Base-by-base conservation (phyloP, 345 rosid genomes). In the Aquilaria sinensis region DNA sequence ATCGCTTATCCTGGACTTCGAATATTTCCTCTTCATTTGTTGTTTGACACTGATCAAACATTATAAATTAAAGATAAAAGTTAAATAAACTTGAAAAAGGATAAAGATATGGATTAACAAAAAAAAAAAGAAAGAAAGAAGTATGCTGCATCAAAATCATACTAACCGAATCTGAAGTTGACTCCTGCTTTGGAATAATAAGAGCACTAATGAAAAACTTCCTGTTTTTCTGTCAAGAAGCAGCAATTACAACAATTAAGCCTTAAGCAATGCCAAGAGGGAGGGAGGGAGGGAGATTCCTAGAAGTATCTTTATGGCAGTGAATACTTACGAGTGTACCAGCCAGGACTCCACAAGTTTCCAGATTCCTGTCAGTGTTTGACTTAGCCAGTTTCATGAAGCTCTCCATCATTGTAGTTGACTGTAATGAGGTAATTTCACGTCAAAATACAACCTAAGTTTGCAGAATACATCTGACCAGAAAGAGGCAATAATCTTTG, bases 21-120 rank as follows among this genome's bases (percentile, higher is more conserved):
- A 94, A 94, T 79, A 90, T 90, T 62, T 94, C 99, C 72, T 94
- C 99, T 79, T 94, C 99, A 70, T 90, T 90, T 75, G 96, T 94
- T 14, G 97, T 66, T 70, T 90, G 97, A 72, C 99, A 94, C 96
- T 94, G 81, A 30, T 43, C 7, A 71, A 3, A 75, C 71, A 64
- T 57, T n/a, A 11, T 12, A 47, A 37, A 54, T 12, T 53, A 37
- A 7, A 12, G 41, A 2, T 9, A 53, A 50, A 32, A 66, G n/a
- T 57, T 54, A 49, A 31, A 34, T 32, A 64, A 68, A 13, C 34
- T 12, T n/a, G 49, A 51, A 7, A 65, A 43, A 30, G 6, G n/a
- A 32, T 47, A 33, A 46, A 49, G 43, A 33, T 23, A 37, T 16
- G 10, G 31, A 50, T 34, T 29, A 53, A 34, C 53, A 29, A 50